phyloP scores from a whole-genome alignment of 345 rosid genomes.

The Moringa oleifera region DNA sequence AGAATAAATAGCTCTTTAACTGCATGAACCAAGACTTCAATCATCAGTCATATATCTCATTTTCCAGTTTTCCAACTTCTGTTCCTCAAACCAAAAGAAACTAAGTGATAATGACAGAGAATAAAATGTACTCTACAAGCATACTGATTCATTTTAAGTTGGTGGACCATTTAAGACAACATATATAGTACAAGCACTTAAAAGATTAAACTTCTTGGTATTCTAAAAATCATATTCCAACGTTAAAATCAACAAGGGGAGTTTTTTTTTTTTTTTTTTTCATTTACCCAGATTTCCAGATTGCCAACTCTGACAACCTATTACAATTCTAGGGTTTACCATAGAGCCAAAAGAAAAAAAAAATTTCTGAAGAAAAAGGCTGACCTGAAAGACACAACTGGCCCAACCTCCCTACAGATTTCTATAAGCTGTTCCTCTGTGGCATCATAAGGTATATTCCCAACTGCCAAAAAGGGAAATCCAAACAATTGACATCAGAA shows the following conservation, averaged over 20 bases:
- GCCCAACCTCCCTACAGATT: slow-evolving; percentile 95
- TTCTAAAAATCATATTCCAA: background rate
- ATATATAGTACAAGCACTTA: too few relatives aligned
- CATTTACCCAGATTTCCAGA: background rate
- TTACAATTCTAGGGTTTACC: slow-evolving; percentile 1
- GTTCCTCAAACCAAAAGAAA: background rate
- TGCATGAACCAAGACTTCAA: too few relatives aligned
- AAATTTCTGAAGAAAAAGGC: slow-evolving; percentile 11
- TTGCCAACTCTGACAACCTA: background rate
- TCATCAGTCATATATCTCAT: too few relatives aligned
- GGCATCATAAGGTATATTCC: slow-evolving; percentile 97
- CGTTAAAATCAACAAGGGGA: background rate
- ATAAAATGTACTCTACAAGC: too few relatives aligned
- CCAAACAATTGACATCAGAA: background rate
- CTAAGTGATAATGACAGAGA: background rate
- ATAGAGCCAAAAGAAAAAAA: slow-evolving; percentile 7
- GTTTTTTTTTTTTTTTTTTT: too few relatives aligned
- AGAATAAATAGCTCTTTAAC: background rate
- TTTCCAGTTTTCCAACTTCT: background rate
- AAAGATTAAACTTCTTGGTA: too few relatives aligned
- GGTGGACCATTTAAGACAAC: too few relatives aligned
- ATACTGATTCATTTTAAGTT: too few relatives aligned
- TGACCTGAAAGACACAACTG: slow-evolving; percentile 97
- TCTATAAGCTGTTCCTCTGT: slow-evolving; percentile 98
- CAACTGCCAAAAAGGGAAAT: slow-evolving; percentile 45